These are phyloP conservation scores for Ziziphus jujuba DNA, from an alignment of 306 rosid genomes.

Conservation along the genomic window DNA sequence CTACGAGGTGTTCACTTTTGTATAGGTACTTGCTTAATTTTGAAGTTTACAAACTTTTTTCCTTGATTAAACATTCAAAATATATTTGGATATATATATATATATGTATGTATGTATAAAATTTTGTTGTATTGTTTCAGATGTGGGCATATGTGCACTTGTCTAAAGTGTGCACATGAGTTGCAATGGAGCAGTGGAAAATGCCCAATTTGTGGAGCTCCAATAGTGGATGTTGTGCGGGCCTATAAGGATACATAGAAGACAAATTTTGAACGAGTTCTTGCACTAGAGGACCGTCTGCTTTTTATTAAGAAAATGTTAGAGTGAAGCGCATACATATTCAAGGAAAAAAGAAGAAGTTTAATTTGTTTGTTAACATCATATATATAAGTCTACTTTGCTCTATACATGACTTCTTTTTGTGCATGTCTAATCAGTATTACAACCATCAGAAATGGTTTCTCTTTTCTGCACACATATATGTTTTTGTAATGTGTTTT, in stretches of 20 bases:
- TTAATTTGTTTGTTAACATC: slow-evolving; percentile 8
- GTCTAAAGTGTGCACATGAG: slow-evolving; percentile 77
- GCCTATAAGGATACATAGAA: slow-evolving; percentile 48
- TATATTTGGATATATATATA: no score
- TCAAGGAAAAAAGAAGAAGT: background rate
- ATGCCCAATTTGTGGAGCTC: slow-evolving; percentile 71
- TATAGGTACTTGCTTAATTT: slow-evolving; percentile 48
- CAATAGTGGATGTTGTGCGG: slow-evolving; percentile 65
- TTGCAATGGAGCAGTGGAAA: slow-evolving; percentile 72
- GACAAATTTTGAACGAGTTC: slow-evolving; percentile 42
- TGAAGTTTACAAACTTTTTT: background rate
- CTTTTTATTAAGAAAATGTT: slow-evolving; percentile 19
- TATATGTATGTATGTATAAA: no score
- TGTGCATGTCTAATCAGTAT: background rate
- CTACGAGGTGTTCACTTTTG: slow-evolving; percentile 57
- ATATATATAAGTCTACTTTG: background rate
- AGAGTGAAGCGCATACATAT: slow-evolving; percentile 19
- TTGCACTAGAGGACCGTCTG: slow-evolving; percentile 59
- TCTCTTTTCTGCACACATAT: slow-evolving; percentile 35
- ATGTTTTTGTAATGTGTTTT: slow-evolving; percentile 1
- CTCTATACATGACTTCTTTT: background rate
- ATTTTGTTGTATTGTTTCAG: slow-evolving; percentile 9
- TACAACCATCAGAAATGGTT: background rate
- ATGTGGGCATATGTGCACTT: slow-evolving; percentile 93
- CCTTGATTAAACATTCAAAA: background rate